Evolutionary conservation across 2,329 filamentous ascomycete species (phyloP).

Genomic region (Neocucurbitaria cava): DNA sequence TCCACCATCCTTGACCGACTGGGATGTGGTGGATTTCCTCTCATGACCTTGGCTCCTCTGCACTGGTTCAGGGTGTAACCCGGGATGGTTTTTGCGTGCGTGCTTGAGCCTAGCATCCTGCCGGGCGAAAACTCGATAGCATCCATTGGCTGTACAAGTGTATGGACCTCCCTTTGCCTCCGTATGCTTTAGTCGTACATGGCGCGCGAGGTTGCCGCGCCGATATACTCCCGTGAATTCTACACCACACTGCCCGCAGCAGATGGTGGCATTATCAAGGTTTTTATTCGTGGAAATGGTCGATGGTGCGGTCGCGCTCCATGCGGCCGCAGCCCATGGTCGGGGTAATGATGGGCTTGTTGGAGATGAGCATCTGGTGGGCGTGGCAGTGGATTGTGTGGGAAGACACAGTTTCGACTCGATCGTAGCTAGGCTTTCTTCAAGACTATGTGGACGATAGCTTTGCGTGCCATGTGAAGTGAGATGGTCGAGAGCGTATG

Average conservation of each 20-base stretch:
- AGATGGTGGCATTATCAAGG: not conserved
- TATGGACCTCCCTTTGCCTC: not conserved
- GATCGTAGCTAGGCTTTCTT: not conserved
- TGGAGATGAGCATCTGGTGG: not conserved
- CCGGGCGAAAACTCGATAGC: constrained; percentile 9
- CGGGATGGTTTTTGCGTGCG: constrained; percentile 12
- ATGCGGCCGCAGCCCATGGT: not conserved
- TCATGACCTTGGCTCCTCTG: constrained; percentile 3
- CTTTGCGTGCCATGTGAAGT: not conserved
- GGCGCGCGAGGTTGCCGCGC: constrained; percentile 15
- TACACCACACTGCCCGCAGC: constrained; percentile 7
- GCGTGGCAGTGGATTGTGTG: not conserved
- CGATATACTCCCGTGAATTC: constrained; percentile 16
- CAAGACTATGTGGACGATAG: not conserved
- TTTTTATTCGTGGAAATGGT: not conserved
- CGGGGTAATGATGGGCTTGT: not conserved
- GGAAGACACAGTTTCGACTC: not conserved
- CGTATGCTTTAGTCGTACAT: constrained; percentile 13
- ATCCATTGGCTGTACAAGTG: constrained; percentile 7
- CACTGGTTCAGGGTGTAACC: constrained; percentile 1
- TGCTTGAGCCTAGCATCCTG: constrained; percentile 20
- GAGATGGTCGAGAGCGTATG: not conserved
- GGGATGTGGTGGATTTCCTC: not conserved
- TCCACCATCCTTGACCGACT: not conserved
- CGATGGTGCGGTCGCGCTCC: not conserved